phyloP scores from a whole-genome alignment of 805 yeast species.

The Starmera caribaea region DNA sequence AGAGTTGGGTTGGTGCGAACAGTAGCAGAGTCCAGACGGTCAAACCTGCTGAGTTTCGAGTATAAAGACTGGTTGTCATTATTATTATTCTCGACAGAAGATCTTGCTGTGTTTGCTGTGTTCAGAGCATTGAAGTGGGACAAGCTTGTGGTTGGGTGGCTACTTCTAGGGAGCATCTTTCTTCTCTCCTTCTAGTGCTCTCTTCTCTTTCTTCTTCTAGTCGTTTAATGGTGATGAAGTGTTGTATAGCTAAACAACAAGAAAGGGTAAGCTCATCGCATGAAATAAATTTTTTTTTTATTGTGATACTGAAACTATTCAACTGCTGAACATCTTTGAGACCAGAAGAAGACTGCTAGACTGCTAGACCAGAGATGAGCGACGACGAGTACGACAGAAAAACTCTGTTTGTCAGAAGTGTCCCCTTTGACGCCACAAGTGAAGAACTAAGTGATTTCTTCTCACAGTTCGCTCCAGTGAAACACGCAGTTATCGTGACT shows the following conservation, averaged over 20 bases:
- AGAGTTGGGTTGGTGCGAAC: slow-evolving; percentile 20
- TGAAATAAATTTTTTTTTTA: not conserved
- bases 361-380: slow-evolving; percentile 1
- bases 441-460: slow-evolving; percentile 79
- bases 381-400: slow-evolving; percentile 27
- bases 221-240: too few relatives aligned
- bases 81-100: too few relatives aligned
- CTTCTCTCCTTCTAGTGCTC: too few relatives aligned
- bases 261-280: not conserved
- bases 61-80: too few relatives aligned
- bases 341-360: slow-evolving; percentile 2
- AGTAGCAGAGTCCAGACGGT: slow-evolving; percentile 7
- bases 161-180: too few relatives aligned
- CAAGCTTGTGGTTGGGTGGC: too few relatives aligned
- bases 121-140: too few relatives aligned
- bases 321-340: not conserved
- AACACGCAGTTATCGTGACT: slow-evolving; percentile 85
- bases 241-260: too few relatives aligned
- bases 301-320: too few relatives aligned
- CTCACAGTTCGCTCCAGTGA: slow-evolving; percentile 88
- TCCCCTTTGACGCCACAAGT: slow-evolving; percentile 73
- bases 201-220: too few relatives aligned
- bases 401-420: slow-evolving; percentile 77
- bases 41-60: too few relatives aligned
- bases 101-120: too few relatives aligned